These are phyloP conservation scores for Phytophthora palmivora DNA, from an alignment of 352 stramenopile genomes.

Conservation along the genomic window DNA sequence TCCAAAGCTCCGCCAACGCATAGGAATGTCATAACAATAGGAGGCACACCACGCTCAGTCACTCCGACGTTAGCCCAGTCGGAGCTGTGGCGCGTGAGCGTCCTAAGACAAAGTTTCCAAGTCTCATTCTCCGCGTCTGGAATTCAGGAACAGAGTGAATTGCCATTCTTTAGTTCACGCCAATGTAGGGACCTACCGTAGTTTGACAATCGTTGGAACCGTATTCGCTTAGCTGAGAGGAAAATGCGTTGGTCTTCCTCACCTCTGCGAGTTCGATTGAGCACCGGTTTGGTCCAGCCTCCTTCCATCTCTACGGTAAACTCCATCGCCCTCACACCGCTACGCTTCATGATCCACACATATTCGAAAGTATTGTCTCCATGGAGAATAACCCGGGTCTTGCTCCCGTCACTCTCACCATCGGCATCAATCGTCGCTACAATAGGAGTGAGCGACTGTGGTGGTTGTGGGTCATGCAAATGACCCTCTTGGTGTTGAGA, in stretches of 20 bases:
- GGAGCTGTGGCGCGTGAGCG: constrained; percentile 73
- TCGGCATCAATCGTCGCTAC: neutral
- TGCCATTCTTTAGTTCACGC: too few species aligned
- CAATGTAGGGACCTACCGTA: constrained; percentile 47
- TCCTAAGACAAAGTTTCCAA: constrained; percentile 77
- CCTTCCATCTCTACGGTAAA: constrained; percentile 74
- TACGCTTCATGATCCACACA: constrained; percentile 66
- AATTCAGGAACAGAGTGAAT: too few species aligned
- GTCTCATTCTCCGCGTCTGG: constrained; percentile 56
- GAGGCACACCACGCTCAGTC: constrained; percentile 69
- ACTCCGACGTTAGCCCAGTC: constrained; percentile 75
- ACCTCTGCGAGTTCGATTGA: constrained; percentile 78
- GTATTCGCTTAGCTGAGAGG: constrained; percentile 59
- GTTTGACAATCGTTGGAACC: constrained; percentile 79
- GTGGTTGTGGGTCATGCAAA: constrained; percentile 7
- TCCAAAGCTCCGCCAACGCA: constrained; percentile 56
- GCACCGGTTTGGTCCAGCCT: constrained; percentile 69
- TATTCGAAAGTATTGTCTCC: constrained; percentile 89
- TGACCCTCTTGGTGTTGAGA: constrained; percentile 23
- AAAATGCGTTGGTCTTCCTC: constrained; percentile 80
- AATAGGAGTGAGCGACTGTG: neutral
- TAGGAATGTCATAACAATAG: constrained; percentile 68
- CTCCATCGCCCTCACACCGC: constrained; percentile 65
- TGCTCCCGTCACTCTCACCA: constrained; percentile 41
- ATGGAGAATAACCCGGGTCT: constrained; percentile 62